Base-by-base conservation (phyloP, 2,329 filamentous ascomycete genomes). In the Penicillium sp. region DNA sequence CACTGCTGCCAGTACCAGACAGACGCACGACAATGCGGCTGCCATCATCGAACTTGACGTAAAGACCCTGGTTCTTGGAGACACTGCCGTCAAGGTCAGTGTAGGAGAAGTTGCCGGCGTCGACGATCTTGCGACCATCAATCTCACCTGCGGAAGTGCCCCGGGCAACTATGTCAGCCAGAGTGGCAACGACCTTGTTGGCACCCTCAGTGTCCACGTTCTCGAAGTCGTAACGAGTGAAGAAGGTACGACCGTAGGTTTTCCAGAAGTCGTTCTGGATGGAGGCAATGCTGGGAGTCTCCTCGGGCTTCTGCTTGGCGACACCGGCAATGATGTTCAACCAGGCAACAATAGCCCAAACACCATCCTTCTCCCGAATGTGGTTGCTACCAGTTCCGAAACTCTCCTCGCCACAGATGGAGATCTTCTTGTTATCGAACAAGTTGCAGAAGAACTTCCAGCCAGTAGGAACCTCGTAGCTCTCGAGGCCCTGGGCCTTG, bases 371-470 rank as follows among this genome's bases (percentile, higher is more conserved):
- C 81, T 99, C 94, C 67, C 94, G 91, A 71, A 99, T 96, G 78
- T 99, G 94, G 81, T 99, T 97, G 77, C 90, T 96, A 37, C 94
- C 94, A 11, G 94, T 99, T 64, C 94, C 94, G 75, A 99, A 99
- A 62, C 89, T 94, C 83, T 99, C 94, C 79, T 99, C 94, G 56
- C 94, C 94, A 72, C 94, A 99, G 74, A 99, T 99, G 70, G 94
- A 96, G 71, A 97, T 88, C 83, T 96, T 96, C 78, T 96, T 82
- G 63, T 90, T 89, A 71, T 97, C 92, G 69, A 97, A 96, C 55
- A 97, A 84, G 67, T 92, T 91, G 73, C 92, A 97, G 86, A 97
- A 97, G 83, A 97, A 97, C 78, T 97, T 97, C 94, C 94, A 99
- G 69, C 94, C 94, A 1, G 94, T 99, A 35, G 94, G 94, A 1